Evolutionary conservation across 164 flowering plant species (phyloP), one percentile per base, ranked within the genome.

Genomic region (Berberis thunbergii): DNA sequence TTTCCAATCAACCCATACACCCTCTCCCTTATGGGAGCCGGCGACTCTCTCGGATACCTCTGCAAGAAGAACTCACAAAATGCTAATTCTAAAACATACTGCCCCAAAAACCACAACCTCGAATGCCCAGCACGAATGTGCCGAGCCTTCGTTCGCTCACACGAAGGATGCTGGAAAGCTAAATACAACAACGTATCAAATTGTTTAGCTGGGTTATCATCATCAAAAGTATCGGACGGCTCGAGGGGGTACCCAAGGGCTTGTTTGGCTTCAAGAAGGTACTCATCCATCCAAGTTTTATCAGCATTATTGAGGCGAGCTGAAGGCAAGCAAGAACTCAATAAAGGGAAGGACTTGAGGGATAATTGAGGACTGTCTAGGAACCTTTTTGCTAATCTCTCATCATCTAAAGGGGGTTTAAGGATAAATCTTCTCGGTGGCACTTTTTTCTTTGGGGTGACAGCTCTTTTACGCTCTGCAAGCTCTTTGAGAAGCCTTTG

Each of bases 1-100:
- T 91, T 95, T 77, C 99, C 99, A 74, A 87, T 89, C 73, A 95
- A 78, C 10, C 69, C 96, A 82, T 63, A 95, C 58, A 91, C 92
- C 69, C 99, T 81, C 75, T 95, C 99, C 81, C 99, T 87, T 84
- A 94, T 86, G 3, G 97, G 94, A 26, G 80, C 99, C 0, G 97
- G 99, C 1, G 90, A 79, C 75, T 94, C 99, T 77, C 99, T 81
- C n/a, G 99, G 99, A 64, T 87, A 91, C 73, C 99, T 69, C 85
- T 91, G 99, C 86, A 95, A 74, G 71, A 85, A 89, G 63, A 55
- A 89, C 84, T 95, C 99, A 2, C 85, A 80, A 12, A 95, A 52
- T 0, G 82, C 97, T 79, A 91, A 63, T 65, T 95, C 99, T 50
- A 95, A 76, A 69, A 95, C 99, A 70, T 78, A 91, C 71, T 95